phyloP scores from a whole-genome alignment of 768 basidiomycete genomes.

The Lentinula detonsa region DNA sequence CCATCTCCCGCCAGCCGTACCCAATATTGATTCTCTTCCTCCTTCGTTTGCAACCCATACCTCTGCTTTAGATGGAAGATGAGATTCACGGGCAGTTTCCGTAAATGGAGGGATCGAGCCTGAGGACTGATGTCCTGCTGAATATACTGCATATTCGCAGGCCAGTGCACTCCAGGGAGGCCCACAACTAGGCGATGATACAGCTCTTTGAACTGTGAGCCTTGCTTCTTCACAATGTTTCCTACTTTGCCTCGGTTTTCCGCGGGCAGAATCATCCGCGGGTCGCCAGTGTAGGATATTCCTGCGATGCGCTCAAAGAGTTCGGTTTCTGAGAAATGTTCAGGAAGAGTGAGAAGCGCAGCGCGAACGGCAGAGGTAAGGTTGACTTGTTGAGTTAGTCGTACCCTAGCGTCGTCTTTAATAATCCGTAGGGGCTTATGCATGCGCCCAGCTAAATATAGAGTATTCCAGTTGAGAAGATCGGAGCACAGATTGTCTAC shows the following conservation, averaged over 20 bases:
- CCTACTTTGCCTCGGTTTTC: constrained; percentile 94
- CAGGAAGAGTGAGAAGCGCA: constrained; percentile 83
- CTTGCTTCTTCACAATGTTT: constrained; percentile 86
- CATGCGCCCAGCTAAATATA: constrained; percentile 94
- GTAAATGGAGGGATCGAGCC: constrained; percentile 67
- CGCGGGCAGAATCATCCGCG: constrained; percentile 88
- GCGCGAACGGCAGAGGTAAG: constrained; percentile 84
- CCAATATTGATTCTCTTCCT: constrained; percentile 77
- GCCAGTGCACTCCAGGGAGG: constrained; percentile 79
- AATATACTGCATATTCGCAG: constrained; percentile 38
- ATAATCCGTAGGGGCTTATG: constrained; percentile 96
- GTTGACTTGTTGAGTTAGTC: constrained; percentile 91
- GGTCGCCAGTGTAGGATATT: constrained; percentile 85
- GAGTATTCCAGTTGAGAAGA: constrained; percentile 84
- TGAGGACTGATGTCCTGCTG: constrained; percentile 71
- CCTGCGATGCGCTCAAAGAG: constrained; percentile 84
- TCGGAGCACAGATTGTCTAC: constrained; percentile 87
- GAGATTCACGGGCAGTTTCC: constrained; percentile 71
- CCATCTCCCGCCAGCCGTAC: constrained; percentile 58
- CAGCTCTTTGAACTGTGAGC: constrained; percentile 78
- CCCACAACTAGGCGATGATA: constrained; percentile 78
- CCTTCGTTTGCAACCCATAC: constrained; percentile 41
- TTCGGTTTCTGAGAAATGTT: constrained; percentile 72
- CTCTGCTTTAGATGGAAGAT: constrained; percentile 47
- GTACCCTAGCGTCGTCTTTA: constrained; percentile 87